These are phyloP conservation scores for Linum trigynum DNA, from an alignment of 345 rosid genomes.

Conservation along the genomic window DNA sequence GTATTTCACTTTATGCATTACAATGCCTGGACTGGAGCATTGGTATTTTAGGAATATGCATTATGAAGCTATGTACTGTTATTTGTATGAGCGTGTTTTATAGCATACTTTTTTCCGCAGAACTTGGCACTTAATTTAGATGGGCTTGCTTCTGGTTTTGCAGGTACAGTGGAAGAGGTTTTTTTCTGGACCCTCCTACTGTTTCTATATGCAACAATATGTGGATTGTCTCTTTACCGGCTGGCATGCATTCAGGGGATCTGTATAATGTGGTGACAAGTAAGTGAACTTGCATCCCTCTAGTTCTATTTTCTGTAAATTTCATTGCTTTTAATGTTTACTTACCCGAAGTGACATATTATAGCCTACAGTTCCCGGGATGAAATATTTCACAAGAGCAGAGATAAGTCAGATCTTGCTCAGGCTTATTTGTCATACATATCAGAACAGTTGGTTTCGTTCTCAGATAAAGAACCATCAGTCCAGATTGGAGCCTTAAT, in stretches of 20 bases:
- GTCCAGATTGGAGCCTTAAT: constrained; percentile 66
- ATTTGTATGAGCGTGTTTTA: background rate
- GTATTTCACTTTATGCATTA: background rate
- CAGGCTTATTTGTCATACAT: constrained; percentile 47
- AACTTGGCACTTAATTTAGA: background rate
- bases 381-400: constrained; percentile 50
- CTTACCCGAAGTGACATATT: constrained; percentile 19
- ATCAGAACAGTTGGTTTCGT: constrained; percentile 37
- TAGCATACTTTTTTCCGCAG: background rate
- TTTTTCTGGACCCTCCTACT: constrained; percentile 86
- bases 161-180: constrained; percentile 94
- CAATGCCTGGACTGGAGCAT: background rate
- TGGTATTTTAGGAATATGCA: background rate
- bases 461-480: constrained; percentile 24
- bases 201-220: constrained; percentile 44
- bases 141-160: constrained; percentile 5
- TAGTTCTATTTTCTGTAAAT: background rate
- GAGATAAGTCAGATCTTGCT: constrained; percentile 62
- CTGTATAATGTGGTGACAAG: constrained; percentile 28
- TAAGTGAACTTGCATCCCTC: constrained; percentile 20
- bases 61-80: background rate
- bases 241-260: constrained; percentile 27
- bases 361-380: constrained; percentile 58
- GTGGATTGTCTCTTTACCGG: constrained; percentile 71
- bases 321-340: constrained; percentile 7